Conservation (phyloP, 139 green algal genomes). For the Asterochloris sp. region DNA sequence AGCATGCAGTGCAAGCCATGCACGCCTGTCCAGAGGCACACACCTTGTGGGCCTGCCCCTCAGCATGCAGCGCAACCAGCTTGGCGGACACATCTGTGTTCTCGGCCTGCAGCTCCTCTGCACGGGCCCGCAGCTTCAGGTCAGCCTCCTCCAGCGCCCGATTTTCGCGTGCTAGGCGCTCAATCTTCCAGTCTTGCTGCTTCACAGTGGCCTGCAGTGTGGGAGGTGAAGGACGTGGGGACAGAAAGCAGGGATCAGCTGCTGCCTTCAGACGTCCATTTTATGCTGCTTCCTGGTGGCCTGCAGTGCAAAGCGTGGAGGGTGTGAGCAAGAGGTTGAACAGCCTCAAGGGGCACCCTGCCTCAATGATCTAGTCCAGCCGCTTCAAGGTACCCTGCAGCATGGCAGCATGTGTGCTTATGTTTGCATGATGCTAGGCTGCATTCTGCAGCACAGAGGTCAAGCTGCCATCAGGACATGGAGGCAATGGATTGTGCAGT, state of each 20-base stretch:
- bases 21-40: constrained; percentile 7
- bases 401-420: no score
- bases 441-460: no score
- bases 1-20: no score
- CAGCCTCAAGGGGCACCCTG: no score
- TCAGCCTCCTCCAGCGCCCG: constrained; percentile 48
- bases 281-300: no score
- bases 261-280: constrained; percentile 17
- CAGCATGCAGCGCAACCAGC: constrained; percentile 47
- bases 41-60: constrained; percentile 34
- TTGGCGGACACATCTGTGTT: constrained; percentile 64
- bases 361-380: no score
- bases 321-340: background rate
- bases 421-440: no score
- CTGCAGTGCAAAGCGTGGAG: background rate
- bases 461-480: no score
- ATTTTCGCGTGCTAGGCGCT: constrained; percentile 52
- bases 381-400: no score
- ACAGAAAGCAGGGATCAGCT: constrained; percentile 42
- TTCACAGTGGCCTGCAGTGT: constrained; percentile 33
- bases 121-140: constrained; percentile 39
- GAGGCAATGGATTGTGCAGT: no score
- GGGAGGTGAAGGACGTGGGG: constrained; percentile 28
- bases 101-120: constrained; percentile 49
- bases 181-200: constrained; percentile 62